Percentiles rank a stretch among this genome's conserved stretches.
These are phyloP conservation scores for Hibiscus mutabilis DNA, from an alignment of 345 rosid genomes.

Conservation along the genomic window DNA sequence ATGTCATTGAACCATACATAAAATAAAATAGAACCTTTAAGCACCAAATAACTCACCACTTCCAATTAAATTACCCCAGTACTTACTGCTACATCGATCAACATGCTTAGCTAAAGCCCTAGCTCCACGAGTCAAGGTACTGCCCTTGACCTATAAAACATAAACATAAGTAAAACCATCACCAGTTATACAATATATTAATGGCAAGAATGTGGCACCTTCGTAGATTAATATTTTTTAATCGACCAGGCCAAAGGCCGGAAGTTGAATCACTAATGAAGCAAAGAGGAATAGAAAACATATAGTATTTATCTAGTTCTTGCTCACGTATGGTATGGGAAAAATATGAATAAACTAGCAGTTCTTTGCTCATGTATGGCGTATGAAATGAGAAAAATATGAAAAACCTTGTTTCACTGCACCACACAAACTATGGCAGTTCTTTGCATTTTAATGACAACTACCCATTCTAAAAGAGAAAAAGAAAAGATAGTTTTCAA, in stretches of 20 bases:
- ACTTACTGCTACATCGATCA: slow-evolving; percentile 42
- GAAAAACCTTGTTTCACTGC: neutral
- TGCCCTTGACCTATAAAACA: slow-evolving; percentile 50
- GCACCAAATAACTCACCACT: slow-evolving; percentile 36
- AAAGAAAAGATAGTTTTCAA: neutral
- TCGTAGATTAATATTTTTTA: neutral
- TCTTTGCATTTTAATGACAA: slow-evolving; percentile 3
- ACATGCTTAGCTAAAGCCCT: slow-evolving; percentile 78
- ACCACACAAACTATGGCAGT: neutral
- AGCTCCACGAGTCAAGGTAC: slow-evolving; percentile 63
- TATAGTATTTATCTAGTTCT: neutral
- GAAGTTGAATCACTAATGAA: neutral
- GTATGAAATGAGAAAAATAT: neutral
- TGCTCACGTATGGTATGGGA: neutral
- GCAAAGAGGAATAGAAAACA: neutral
- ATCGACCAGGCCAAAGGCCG: neutral
- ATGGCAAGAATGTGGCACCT: neutral
- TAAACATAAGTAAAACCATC: slow-evolving; percentile 3
- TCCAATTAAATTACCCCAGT: slow-evolving; percentile 64
- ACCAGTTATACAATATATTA: slow-evolving; percentile 1
- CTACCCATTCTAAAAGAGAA: neutral
- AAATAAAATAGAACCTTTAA: neutral
- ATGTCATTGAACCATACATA: neutral
- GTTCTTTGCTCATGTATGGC: neutral
- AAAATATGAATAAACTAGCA: neutral